Base-by-base conservation (phyloP, 768 basidiomycete species). In the Mrakia gelida region DNA sequence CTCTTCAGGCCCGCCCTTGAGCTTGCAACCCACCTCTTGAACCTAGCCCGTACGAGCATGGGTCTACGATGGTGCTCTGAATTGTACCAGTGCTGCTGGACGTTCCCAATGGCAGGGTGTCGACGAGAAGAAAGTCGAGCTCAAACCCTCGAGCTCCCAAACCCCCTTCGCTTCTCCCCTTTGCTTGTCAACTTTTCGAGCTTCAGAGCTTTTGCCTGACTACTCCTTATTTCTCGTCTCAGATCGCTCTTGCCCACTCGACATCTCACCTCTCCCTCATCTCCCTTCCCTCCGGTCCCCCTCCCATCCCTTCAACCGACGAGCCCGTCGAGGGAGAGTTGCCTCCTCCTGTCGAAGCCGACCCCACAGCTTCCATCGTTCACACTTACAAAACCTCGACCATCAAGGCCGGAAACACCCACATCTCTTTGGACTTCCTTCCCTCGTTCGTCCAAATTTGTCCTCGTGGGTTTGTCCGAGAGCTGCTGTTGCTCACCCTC, bases 221-320 rank as follows among this genome's bases (percentile, higher is more conserved):
- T 43, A 32, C 9, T 3, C 45, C 8, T 38, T 32, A 32, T 0
- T 23, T 28, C 16, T 30, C n/a, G 18, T 28, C 30, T 32, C 49
- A 77, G 76, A 70, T 77, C 28, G 76, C 76, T 56, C 71, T 77
- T 13, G 76, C 76, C 45, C 76, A 77, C 71, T 77, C 76, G 16
- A 72, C 76, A 15, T 61, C 76, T 10, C 34, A 59, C n/a, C 59
- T 77, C 7, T 72, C 76, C 23, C 76, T 77, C 49, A 41, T 78
- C 34, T 45, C 62, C n/a, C 49, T 73, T 0, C 71, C 71, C 1
- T 49, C 76, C n/a, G 21, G 52, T 10, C 41, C 43, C 9, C 52
- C 71, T 26, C 16, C 68, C 18, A 28, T 23, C 21, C 30, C 63
- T 8, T 9, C 63, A 26, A 52, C 65, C 63, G 52, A 30, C 67